Percentiles rank a stretch among this genome's conserved stretches.
phyloP scores from a whole-genome alignment of 2,329 filamentous ascomycete genomes.

The Mariannaea elegans region DNA sequence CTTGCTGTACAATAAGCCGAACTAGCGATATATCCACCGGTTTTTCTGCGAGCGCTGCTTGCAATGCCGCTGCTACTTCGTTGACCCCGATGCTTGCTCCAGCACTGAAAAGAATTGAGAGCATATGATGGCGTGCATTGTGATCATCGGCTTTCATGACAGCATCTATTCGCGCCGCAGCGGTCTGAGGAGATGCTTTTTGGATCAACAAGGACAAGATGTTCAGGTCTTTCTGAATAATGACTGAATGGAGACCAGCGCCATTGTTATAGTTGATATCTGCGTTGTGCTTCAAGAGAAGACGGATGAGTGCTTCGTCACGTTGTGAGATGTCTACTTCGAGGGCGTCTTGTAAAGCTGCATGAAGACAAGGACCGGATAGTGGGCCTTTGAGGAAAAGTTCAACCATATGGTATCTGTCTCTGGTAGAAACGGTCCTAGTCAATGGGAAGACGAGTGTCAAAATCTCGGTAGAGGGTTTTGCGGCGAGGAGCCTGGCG shows the following conservation, averaged over 20 bases:
- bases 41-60: slow-evolving; percentile 52
- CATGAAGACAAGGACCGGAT: slow-evolving; percentile 56
- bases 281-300: slow-evolving; percentile 61
- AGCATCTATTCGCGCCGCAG: slow-evolving; percentile 56
- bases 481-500: slow-evolving; percentile 55
- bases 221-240: slow-evolving; percentile 56
- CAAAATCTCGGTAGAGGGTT: slow-evolving; percentile 58
- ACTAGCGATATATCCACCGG: slow-evolving; percentile 62
- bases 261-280: slow-evolving; percentile 65
- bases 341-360: slow-evolving; percentile 62
- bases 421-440: slow-evolving; percentile 50
- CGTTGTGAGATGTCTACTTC: slow-evolving; percentile 56
- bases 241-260: slow-evolving; percentile 57
- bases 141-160: slow-evolving; percentile 57
- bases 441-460: slow-evolving; percentile 59
- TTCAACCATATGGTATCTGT: slow-evolving; percentile 59
- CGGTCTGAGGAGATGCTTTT: slow-evolving; percentile 56
- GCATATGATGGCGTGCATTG: slow-evolving; percentile 55
- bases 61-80: slow-evolving; percentile 55
- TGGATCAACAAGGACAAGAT: slow-evolving; percentile 57
- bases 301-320: slow-evolving; percentile 61
- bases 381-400: slow-evolving; percentile 60
- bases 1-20: slow-evolving; percentile 58
- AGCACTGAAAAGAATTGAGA: slow-evolving; percentile 55
- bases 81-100: slow-evolving; percentile 54